phyloP scores from a whole-genome alignment of 2,329 filamentous ascomycete species.

The Intubia oerlemansii region DNA sequence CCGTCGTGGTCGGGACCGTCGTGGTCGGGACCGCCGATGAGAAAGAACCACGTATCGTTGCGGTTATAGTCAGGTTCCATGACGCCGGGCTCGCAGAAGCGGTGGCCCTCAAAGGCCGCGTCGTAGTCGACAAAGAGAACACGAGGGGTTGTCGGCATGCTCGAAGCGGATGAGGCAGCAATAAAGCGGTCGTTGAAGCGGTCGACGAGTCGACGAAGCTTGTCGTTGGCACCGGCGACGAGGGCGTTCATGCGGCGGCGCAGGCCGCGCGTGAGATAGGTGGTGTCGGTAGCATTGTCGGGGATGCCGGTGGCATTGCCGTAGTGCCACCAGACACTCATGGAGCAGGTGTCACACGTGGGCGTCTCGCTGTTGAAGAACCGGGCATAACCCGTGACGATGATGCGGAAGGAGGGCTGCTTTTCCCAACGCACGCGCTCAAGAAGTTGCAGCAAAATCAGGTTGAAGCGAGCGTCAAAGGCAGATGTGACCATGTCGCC shows the following conservation, averaged over 20 bases:
- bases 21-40: constrained; percentile 22
- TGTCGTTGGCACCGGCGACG: constrained; percentile 20
- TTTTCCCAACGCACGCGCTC: constrained; percentile 22
- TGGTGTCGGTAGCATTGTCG: constrained; percentile 4
- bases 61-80: constrained; percentile 21
- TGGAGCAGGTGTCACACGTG: constrained; percentile 20
- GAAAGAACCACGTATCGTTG: constrained; percentile 25
- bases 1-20: constrained; percentile 7
- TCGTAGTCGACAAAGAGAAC: constrained; percentile 25
- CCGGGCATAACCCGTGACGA: constrained; percentile 24
- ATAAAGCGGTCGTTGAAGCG: constrained; percentile 17
- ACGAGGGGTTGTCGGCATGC: constrained; percentile 1
- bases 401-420: constrained; percentile 19
- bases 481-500: no score
- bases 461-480: constrained; percentile 12
- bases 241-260: constrained; percentile 21
- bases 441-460: constrained; percentile 21
- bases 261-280: constrained; percentile 13
- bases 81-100: constrained; percentile 15
- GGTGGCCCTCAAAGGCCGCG: constrained; percentile 20
- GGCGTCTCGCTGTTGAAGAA: constrained; percentile 24
- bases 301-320: constrained; percentile 10
- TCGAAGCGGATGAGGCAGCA: constrained; percentile 9
- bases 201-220: constrained; percentile 16
- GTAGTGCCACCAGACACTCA: constrained; percentile 24